These are phyloP conservation scores for Eutrema japonicum DNA, from an alignment of 345 rosid genomes.

Conservation along the genomic window DNA sequence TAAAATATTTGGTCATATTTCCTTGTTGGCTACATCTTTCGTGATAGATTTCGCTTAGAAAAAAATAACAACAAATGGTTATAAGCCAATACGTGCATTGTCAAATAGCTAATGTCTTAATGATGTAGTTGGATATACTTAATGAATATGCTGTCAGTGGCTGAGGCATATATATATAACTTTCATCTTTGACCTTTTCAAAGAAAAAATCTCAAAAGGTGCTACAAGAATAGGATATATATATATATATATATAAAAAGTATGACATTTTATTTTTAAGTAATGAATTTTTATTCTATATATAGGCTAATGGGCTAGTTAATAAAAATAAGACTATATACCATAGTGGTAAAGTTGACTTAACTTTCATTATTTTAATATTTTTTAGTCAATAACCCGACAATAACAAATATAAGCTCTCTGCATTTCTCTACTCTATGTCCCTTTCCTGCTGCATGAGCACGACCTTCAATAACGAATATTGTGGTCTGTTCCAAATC, in stretches of 20 bases:
- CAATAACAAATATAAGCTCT: no score
- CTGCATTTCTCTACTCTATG: no score
- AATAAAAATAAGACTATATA: neutral
- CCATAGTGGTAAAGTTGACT: constrained; percentile 1
- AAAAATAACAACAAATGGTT: neutral
- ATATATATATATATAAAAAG: neutral
- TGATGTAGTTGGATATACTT: constrained; percentile 29
- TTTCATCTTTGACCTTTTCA: constrained; percentile 20
- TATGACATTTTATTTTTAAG: neutral
- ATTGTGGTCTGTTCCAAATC: no score
- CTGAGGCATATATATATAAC: constrained; percentile 13
- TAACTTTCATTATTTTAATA: neutral
- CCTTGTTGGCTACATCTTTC: neutral
- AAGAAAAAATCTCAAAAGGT: constrained; percentile 15
- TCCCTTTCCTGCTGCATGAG: no score
- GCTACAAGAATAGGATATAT: constrained; percentile 8
- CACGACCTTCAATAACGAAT: no score
- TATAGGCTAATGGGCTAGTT: neutral
- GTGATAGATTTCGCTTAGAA: neutral
- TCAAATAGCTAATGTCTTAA: constrained; percentile 1
- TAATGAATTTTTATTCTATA: neutral
- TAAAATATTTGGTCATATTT: neutral
- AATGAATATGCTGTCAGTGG: constrained; percentile 25
- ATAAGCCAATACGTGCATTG: neutral
- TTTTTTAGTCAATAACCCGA: no score